Conservation (phyloP, 2,329 filamentous ascomycete species). For the Metarhizium brunneum region DNA sequence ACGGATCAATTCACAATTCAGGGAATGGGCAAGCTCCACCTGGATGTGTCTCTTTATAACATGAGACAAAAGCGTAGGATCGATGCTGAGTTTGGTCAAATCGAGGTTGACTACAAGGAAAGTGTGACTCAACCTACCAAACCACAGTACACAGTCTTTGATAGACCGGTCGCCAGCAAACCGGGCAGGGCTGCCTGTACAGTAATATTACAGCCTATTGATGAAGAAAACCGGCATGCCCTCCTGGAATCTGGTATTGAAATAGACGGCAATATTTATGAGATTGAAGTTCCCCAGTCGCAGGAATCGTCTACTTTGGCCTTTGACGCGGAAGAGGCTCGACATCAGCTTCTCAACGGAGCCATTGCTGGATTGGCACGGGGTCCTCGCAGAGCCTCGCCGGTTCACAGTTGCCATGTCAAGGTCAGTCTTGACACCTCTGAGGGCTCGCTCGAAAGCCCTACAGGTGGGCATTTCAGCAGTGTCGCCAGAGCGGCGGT, state of each 20-base stretch:
- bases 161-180: conserved; percentile 73
- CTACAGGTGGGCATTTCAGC: conserved; percentile 60
- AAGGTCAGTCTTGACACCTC: conserved; percentile 59
- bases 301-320: conserved; percentile 37
- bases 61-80: conserved; percentile 83
- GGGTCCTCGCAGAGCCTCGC: conserved; percentile 72
- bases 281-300: conserved; percentile 43
- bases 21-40: conserved; percentile 92
- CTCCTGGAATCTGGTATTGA: conserved; percentile 35
- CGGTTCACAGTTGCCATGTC: conserved; percentile 68
- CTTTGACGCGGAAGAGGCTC: conserved; percentile 40
- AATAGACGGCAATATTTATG: conserved; percentile 62
- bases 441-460: conserved; percentile 44
- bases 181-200: conserved; percentile 68
- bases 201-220: conserved; percentile 55
- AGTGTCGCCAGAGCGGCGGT: conserved; percentile 53
- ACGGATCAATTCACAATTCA: conserved; percentile 88
- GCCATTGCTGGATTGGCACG: conserved; percentile 75
- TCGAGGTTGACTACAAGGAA: conserved; percentile 94
- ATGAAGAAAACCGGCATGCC: conserved; percentile 26
- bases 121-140: conserved; percentile 52
- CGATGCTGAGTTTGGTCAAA: conserved; percentile 77
- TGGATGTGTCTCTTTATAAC: conserved; percentile 85
- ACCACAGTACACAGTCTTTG: conserved; percentile 55
- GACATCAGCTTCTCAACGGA: conserved; percentile 63